Base-by-base conservation (phyloP, 2,329 filamentous ascomycete genomes). In the Penicillium verrucosum region DNA sequence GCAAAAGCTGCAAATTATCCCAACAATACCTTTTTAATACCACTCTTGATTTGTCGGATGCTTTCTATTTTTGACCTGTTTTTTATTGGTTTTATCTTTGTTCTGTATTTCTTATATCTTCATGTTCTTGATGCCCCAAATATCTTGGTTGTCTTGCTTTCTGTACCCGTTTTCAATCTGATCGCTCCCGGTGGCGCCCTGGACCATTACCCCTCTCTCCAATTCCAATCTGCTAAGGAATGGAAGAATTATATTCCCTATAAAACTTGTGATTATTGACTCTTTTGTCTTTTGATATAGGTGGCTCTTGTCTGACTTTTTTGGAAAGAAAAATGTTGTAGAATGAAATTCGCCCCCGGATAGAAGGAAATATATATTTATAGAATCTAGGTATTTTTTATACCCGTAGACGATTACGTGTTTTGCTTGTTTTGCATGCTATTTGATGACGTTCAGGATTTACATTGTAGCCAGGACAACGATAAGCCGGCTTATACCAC, bases 21-120 rank as follows among this genome's bases (percentile, higher is more conserved):
- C 65, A 69, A 71, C 70, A 70, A 69, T 62, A 65, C 40, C 44
- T 34, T 25, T 25, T 46, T 46, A 14, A 46, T 46, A 46, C 29
- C 16, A 27, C 29, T 23, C 34, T 46, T 5, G 30, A 46, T 46
- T 10, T 23, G n/a, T 16, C 30, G 11, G 30, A 32, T 32, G 23
- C 43, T 45, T 25, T 8, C 21, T 49, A 4, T 2, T 29, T 34
- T 36, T 16, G 30, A 29, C 9, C 1, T 29, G 10, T 29, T 29
- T 29, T 29, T 29, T 9, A 29, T 29, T 29, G 7, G 25, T 27
- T 27, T 34, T 34, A 34, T 34, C 32, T 34, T 34, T 34, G 12
- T 34, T 38, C 10, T 11, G 12, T 21, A 37, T 36, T 30, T 18
- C n/a, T 12, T 23, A 9, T 34, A 14, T 25, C 12, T 41, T 23